Base-by-base conservation (phyloP, 306 rosid species). In the Citrullus colocynthis region DNA sequence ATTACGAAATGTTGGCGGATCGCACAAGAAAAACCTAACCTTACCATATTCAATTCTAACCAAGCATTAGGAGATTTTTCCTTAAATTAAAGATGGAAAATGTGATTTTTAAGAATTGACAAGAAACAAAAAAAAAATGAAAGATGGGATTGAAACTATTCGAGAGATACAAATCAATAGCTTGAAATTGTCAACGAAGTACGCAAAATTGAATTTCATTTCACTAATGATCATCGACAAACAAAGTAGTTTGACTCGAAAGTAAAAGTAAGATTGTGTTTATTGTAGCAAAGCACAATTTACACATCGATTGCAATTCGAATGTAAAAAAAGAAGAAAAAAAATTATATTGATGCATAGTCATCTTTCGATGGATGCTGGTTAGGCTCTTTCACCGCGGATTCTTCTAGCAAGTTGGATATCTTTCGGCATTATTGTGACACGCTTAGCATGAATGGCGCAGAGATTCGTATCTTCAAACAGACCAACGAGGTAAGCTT, bases 381-480 rank as follows among this genome's bases (percentile, higher is more conserved):
- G 14, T 74, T 54, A 74, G 34, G 78, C 78, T 56, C 78, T 74
- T 74, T 74, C 78, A 6, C 78, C 78, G 9, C 78, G 78, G 30
- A 74, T 74, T 65, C 88, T 80, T 77, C 88, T 66, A 56, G 88
- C 88, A 21, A 85, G 88, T 21, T 85, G 86, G 56, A 74, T 74
- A 36, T 74, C 78, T 74, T 74, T 74, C 0, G 78, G 78, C 78
- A 74, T 74, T 0, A 74, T 74, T 1, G 78, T 74, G 5, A 74
- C 78, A 2, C 78, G 78, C 78, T 74, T 74, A 2, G 78, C 78
- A 81, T 85, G 86, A 49, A 83, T 85, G 37, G 88, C 88, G 32
- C 86, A 83, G 12, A 85, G 84, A 34, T 83, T 83, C 1, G 88
- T 83, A 32, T 85, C 88, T 80, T 85, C 86, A 41, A 85, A 85